Evolutionary conservation across 768 basidiomycete species (phyloP).

Genomic region (Tephrocybe sp.): DNA sequence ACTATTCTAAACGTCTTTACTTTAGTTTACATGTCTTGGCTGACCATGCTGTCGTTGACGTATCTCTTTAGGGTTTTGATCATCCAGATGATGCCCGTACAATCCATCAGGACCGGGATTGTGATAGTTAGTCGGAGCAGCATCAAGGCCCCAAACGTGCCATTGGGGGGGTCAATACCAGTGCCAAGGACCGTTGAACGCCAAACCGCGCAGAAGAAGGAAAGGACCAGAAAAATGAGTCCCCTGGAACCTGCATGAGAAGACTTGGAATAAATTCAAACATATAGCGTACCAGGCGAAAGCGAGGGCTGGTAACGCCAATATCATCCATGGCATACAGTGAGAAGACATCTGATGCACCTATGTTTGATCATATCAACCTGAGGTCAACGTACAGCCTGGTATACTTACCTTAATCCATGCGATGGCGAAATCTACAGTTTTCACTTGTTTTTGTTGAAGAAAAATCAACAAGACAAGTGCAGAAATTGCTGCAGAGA

Average conservation of each 20-base stretch:
- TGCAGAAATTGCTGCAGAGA: not conserved
- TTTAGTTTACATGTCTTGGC: no score
- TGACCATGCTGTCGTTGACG: no score
- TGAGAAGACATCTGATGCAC: not conserved
- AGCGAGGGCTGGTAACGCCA: constrained; percentile 4
- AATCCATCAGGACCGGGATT: no score
- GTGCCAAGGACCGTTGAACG: not conserved
- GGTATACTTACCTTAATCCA: not conserved
- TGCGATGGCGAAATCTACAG: constrained; percentile 1
- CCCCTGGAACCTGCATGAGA: not conserved
- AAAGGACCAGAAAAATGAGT: not conserved
- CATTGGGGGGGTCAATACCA: no score
- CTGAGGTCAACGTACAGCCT: not conserved
- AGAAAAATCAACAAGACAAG: constrained; percentile 7
- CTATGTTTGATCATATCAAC: not conserved
- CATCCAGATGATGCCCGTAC: no score
- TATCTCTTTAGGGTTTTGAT: no score
- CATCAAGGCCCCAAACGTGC: no score
- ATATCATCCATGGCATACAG: constrained; percentile 2
- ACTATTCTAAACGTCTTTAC: no score
- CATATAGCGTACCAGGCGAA: not conserved
- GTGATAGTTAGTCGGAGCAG: no score
- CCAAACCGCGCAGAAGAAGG: constrained; percentile 8
- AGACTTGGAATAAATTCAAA: not conserved
- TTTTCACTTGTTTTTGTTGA: not conserved